Base-by-base conservation (phyloP, 345 rosid species). In the Brassica juncea region DNA sequence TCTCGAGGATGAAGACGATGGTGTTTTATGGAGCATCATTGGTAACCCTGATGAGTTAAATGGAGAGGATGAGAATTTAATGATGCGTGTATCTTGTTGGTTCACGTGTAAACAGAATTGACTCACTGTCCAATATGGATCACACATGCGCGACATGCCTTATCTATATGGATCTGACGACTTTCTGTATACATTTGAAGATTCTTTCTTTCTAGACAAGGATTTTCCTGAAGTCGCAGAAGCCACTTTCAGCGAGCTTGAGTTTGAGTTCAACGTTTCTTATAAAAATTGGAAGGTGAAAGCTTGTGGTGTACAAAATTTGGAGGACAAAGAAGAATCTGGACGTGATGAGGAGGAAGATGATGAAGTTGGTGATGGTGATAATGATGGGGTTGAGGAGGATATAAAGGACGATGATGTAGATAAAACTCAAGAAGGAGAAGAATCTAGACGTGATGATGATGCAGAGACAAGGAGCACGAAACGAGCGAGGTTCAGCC, bases 301-400 rank as follows among this genome's bases (percentile, higher is more conserved):
- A 30, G 25, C 63, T 11, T 44, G 49, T 10, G 77, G 77, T 74
- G 70, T 73, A 19, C 23, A 0, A 16, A 4, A 47, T 64, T 73
- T 49, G 52, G 61, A 64, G 3, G 55, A 47, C 6, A 5, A 47
- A 12, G 55, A 14, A 12, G 55, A 14, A 35, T 35, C 39, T 35
- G 8, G 39, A 35, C 39, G 39, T 35, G 39, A 35, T 35, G 39
- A 35, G 39, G 39, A 35, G 7, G 39, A 35, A 35, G 39, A 35
- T 35, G 39, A 5, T 35, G 39, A 35, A 35, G 39, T 6, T 35
- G 7, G 39, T 35, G 39, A 35, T 35, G 39, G 39, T 35, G 8
- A 35, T 35, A 35, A 47, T 47, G 54, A 47, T 47, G 54, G 15
- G 15, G 54, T 14, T 47, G 54, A 47, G 54, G 54, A 47, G 31